Evolutionary conservation across 768 basidiomycete genomes (phyloP), one percentile per base, ranked within the genome.

Genomic region (Hirschioporus abietinus): DNA sequence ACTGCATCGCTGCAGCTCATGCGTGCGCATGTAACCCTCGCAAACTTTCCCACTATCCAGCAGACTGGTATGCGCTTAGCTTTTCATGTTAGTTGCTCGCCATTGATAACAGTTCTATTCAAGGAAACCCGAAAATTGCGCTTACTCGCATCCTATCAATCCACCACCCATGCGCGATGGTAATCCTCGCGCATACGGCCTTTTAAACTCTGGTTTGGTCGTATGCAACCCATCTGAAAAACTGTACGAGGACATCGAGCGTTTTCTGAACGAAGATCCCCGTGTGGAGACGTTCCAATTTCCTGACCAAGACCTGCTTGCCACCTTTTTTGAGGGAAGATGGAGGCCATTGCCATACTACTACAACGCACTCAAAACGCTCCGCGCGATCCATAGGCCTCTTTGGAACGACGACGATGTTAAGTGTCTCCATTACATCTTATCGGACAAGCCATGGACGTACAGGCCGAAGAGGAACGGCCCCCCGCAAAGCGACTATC

Each of bases 1-100:
- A 88, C 68, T 87, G 89, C 76, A 95, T 98, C 66, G 95, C 93
- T 6, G 95, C 95, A 0, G 84, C 81, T 0, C 96, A 96, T 70
- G 95, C 88, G 17, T 99, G 96, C 73, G 88, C 95, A 3, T 99
- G 96, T 79, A 99, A 99, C 76, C 96, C 96, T 7, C 85, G 88
- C 52, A 89, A 87, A 73, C 75, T 96, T 23, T 68, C 82, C 1
- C 93, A 96, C 75, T 99, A 99, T 77, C 96, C 96, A 8, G 71
- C 77, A 3, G 95, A 97, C 74, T 99, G 96, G 97, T 83, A 64
- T 74, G 80, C 63, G 36, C 30, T 6, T 57, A 2, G 20, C 57
- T 63, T 12, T 15, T 26, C n/a, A 9, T 12, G 12, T 52, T 15
- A 60, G 26, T 24, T 17, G 20, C 25, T 64, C 52, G 35, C 23